These are phyloP conservation scores for Arachis monticola DNA, from an alignment of 331 rosid species.

Conservation along the genomic window DNA sequence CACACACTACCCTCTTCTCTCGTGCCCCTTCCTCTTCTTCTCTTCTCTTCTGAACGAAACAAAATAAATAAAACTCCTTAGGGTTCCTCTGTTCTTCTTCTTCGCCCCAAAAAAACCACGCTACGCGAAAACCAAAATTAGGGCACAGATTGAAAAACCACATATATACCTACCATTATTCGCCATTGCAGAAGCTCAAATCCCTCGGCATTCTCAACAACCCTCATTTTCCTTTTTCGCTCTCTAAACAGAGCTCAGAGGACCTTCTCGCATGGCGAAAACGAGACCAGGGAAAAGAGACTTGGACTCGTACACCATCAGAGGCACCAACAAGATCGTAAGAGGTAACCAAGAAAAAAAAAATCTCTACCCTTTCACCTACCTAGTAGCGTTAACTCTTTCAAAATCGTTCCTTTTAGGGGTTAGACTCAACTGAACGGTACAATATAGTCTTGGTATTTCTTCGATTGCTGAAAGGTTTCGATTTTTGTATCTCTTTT, in stretches of 20 bases:
- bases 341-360: conserved; percentile 56
- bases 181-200: conserved; percentile 33
- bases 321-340: conserved; percentile 89
- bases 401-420: conserved; percentile 43
- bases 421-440: neutral
- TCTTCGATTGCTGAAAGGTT: conserved; percentile 13
- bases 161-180: conserved; percentile 7
- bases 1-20: conserved; percentile 8
- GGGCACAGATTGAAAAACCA: conserved; percentile 24
- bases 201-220: conserved; percentile 20
- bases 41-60: conserved; percentile 40
- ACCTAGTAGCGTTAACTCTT: neutral
- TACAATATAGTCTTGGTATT: conserved; percentile 30
- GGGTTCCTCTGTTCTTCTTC: conserved; percentile 57
- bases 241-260: neutral
- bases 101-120: conserved; percentile 25
- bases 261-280: conserved; percentile 64
- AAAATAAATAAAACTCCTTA: conserved; percentile 21
- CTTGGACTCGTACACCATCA: conserved; percentile 74
- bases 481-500: conserved; percentile 24
- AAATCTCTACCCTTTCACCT: neutral
- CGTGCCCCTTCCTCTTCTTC: conserved; percentile 16
- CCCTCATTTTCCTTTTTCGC: neutral
- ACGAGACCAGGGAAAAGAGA: conserved; percentile 75
- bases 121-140: neutral